Percentiles rank a stretch among this genome's conserved stretches.
Evolutionary conservation across 2,329 filamentous ascomycete genomes (phyloP).

Genomic region (Neoarthrinium moseri): DNA sequence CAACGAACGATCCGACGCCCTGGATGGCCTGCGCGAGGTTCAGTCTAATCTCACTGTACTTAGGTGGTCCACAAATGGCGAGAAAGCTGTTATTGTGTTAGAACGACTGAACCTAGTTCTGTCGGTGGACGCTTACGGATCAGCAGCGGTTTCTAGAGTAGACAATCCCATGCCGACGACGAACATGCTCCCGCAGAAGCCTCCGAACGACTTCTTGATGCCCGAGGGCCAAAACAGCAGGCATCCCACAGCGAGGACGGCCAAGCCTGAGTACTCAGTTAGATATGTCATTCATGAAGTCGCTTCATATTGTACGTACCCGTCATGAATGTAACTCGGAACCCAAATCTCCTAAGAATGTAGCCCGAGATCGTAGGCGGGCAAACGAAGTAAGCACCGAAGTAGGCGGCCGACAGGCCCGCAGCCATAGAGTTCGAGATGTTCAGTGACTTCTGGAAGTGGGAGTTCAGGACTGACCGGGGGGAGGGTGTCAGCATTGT

Average conservation of each 20-base stretch:
- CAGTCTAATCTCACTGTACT: conserved; percentile 57
- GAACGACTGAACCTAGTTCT: background rate
- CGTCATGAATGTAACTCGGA: conserved; percentile 21
- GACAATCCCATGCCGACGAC: conserved; percentile 36
- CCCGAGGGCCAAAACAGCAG: conserved; percentile 59
- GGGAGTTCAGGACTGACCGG: too few species aligned
- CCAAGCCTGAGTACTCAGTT: conserved; percentile 50
- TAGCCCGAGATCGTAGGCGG: background rate
- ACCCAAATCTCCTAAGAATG: conserved; percentile 3
- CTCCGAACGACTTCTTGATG: conserved; percentile 53
- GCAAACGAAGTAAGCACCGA: background rate
- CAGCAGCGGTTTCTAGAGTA: conserved; percentile 58
- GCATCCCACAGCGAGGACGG: conserved; percentile 54
- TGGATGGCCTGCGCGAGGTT: conserved; percentile 60
- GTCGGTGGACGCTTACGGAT: conserved; percentile 35
- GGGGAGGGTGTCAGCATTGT: too few species aligned
- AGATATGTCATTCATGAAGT: conserved; percentile 25
- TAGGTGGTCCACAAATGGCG: conserved; percentile 56
- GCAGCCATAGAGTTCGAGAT: too few species aligned
- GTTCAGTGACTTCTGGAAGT: too few species aligned
- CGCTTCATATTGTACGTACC: conserved; percentile 5
- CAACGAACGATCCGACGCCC: conserved; percentile 56
- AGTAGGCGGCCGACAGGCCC: too few species aligned
- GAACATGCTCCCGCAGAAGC: conserved; percentile 60
- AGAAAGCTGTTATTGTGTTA: conserved; percentile 27